phyloP scores from a whole-genome alignment of 495 filamentous ascomycete genomes.

The Penicillium pulvis region DNA sequence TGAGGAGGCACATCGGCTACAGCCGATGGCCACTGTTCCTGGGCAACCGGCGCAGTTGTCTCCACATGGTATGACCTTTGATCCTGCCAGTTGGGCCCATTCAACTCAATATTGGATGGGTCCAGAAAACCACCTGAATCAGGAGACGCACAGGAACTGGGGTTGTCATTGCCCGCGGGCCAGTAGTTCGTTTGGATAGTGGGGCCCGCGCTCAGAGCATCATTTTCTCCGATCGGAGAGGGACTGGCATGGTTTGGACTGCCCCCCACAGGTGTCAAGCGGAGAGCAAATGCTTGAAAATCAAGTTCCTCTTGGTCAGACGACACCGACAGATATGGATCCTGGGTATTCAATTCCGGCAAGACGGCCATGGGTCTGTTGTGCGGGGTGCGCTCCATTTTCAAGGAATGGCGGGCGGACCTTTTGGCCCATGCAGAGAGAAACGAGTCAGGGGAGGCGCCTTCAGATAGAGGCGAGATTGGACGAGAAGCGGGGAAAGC shows the following conservation, averaged over 20 bases:
- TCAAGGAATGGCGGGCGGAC: conserved; percentile 9
- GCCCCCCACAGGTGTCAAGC: conserved; percentile 32
- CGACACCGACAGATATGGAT: conserved; percentile 44
- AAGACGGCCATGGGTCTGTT: conserved; percentile 26
- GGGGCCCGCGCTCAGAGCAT: conserved; percentile 9
- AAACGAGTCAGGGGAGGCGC: conserved; percentile 11
- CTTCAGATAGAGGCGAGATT: conserved; percentile 25
- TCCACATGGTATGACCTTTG: conserved; percentile 7
- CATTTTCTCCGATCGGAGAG: conserved; percentile 19
- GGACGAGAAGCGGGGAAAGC: conserved; percentile 19
- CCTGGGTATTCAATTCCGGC: conserved; percentile 27
- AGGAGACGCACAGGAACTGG: conserved; percentile 17
- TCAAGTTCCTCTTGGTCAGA: conserved; percentile 44
- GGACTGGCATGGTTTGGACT: conserved; percentile 23
- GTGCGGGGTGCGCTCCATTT: conserved; percentile 31
- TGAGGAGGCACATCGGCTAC: background rate
- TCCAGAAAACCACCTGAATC: conserved; percentile 14
- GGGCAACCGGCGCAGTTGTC: background rate
- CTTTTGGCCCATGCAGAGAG: conserved; percentile 17
- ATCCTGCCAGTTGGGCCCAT: conserved; percentile 14
- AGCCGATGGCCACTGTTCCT: background rate
- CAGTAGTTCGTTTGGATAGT: conserved; percentile 21
- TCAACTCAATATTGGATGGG: conserved; percentile 25
- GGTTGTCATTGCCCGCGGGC: conserved; percentile 15
- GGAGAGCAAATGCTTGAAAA: conserved; percentile 39